Evolutionary conservation across 2,329 filamentous ascomycete genomes (phyloP).

Genomic region (Neocatenulostroma microsporum): DNA sequence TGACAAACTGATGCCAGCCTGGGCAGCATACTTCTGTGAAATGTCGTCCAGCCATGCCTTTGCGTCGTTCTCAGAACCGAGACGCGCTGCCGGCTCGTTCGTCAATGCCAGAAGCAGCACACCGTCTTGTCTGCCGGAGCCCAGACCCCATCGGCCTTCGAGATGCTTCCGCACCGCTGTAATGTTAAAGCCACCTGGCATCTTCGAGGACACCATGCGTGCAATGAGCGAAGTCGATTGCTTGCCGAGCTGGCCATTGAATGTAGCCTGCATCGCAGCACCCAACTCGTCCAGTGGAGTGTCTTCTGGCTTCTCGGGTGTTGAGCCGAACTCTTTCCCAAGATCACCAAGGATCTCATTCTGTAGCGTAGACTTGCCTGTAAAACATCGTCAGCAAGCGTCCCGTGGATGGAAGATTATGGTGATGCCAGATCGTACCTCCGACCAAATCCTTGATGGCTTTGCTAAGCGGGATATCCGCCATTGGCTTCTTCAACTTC

Average conservation of each 20-base stretch:
- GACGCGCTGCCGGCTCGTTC: not conserved
- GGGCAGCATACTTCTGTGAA: conserved; percentile 33
- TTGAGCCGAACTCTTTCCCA: conserved; percentile 94
- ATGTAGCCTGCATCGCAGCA: conserved; percentile 88
- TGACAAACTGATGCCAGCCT: conserved; percentile 75
- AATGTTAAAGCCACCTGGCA: conserved; percentile 98
- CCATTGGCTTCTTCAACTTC: conserved; percentile 89
- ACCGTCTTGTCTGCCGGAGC: conserved; percentile 18
- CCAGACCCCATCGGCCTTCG: conserved; percentile 84
- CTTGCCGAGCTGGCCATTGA: conserved; percentile 93
- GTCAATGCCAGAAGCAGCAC: not conserved
- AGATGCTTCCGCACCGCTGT: conserved; percentile 87
- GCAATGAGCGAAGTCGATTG: conserved; percentile 86
- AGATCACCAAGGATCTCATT: conserved; percentile 96
- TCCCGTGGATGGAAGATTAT: too few species aligned
- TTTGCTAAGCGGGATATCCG: conserved; percentile 86
- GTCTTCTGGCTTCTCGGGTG: conserved; percentile 94
- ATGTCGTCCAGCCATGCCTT: not conserved
- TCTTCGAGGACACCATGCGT: conserved; percentile 90
- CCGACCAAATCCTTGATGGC: conserved; percentile 98
- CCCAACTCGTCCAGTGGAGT: conserved; percentile 81
- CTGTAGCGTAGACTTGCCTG: conserved; percentile 92
- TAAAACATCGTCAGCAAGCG: not conserved
- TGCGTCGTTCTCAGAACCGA: not conserved
- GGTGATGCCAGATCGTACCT: too few species aligned